Base-by-base conservation (phyloP, 768 basidiomycete species). In the Imleria badia region DNA sequence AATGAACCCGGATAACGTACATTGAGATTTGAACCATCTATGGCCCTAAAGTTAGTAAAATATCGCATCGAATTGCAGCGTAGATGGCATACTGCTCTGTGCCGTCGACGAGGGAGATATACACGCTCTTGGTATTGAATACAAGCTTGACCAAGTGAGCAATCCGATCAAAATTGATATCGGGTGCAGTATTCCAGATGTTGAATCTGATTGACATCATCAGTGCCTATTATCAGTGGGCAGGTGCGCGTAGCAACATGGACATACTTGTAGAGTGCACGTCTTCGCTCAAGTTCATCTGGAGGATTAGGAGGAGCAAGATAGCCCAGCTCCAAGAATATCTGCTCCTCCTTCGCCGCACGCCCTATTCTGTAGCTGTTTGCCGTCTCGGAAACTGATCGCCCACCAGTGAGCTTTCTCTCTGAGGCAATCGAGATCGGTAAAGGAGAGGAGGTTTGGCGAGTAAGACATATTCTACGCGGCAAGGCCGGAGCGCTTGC, bases 141-240 rank as follows among this genome's bases (percentile, higher is more conserved):
- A 98, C 95, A 38, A 97, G 76, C 73, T 95, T 95, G 38, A 89
- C 90, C 26, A 98, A 81, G 68, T 96, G 93, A 15, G 87, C 91
- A 60, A 97, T 95, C 17, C 95, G 83, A 70, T 97, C 94, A 66
- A 98, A 97, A 67, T 96, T 95, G 58, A 83, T 76, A 68, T 98
- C 95, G 10, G 86, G 77, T 15, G 85, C 84, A 0, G 93, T 94
- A 59, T 90, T 84, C 81, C 92, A 86, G 45, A 97, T 89, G 61
- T 94, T 93, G 75, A 92, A 95, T 60, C 91, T 90, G 58, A 29
- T 52, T 12, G 14, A n/a, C n/a, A 29, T n/a, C n/a, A n/a, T n/a
- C n/a, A n/a, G n/a, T n/a, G n/a, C n/a, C n/a, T n/a, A 15, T 45
- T 33, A 48, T 62, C 20, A 55, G 33, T 30, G 41, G 45, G 15